Conservation (phyloP, 257 asterid species). For the Nemophila menziesii region DNA sequence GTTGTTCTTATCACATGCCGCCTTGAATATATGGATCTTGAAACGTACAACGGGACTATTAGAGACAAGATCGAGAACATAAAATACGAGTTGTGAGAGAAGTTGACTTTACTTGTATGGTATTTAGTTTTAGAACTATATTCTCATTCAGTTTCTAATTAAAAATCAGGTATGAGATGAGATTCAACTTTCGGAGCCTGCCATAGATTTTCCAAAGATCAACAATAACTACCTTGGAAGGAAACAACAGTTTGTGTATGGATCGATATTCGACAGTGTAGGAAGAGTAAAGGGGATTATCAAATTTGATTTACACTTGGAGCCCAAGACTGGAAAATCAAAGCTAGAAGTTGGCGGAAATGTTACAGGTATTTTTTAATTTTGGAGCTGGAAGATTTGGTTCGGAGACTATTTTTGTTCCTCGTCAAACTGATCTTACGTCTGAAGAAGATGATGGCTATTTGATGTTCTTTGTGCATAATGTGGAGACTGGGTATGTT, state of each 20-base stretch:
- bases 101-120: neutral
- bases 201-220: slow-evolving; percentile 92
- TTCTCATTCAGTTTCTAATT: slow-evolving; percentile 8
- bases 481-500: slow-evolving; percentile 78
- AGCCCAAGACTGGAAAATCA: slow-evolving; percentile 64
- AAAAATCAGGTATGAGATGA: slow-evolving; percentile 90
- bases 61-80: slow-evolving; percentile 61
- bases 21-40: slow-evolving; percentile 62
- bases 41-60: slow-evolving; percentile 51
- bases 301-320: slow-evolving; percentile 84
- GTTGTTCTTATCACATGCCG: slow-evolving; percentile 89
- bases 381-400: slow-evolving; percentile 86
- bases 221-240: slow-evolving; percentile 91
- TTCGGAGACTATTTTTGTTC: slow-evolving; percentile 89
- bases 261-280: slow-evolving; percentile 63
- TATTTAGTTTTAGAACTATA: slow-evolving; percentile 3
- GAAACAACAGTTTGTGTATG: slow-evolving; percentile 84
- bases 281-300: slow-evolving; percentile 80
- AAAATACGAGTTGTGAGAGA: slow-evolving; percentile 73
- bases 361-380: slow-evolving; percentile 69
- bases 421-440: slow-evolving; percentile 49
- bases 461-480: slow-evolving; percentile 82
- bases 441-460: slow-evolving; percentile 97
- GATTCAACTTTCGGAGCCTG: slow-evolving; percentile 80
- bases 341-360: slow-evolving; percentile 93